phyloP scores from a whole-genome alignment of 2,329 filamentous ascomycete species.

The Ophiosphaerella korrae region DNA sequence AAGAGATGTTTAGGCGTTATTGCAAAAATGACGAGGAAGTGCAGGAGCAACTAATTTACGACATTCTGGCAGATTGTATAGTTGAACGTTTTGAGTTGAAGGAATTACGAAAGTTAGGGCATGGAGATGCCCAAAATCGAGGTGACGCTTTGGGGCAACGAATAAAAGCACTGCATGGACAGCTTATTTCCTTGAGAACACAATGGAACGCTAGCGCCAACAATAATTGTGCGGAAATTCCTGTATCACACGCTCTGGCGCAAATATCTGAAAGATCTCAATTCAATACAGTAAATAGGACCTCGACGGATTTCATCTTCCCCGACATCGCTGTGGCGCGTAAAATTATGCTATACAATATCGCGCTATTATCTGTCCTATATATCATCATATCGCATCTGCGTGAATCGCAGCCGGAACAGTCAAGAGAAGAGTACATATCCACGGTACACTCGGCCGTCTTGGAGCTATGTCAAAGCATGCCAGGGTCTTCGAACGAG shows the following conservation, averaged over 20 bases:
- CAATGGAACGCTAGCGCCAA: neutral
- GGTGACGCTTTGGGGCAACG: neutral
- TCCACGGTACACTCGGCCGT: constrained; percentile 16
- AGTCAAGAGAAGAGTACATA: constrained; percentile 10
- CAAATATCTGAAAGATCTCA: neutral
- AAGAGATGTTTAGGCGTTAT: constrained; percentile 16
- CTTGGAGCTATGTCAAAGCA: constrained; percentile 25
- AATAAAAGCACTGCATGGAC: neutral
- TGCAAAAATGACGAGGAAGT: constrained; percentile 18
- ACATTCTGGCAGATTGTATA: constrained; percentile 37
- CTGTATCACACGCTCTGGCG: neutral
- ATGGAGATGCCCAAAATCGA: neutral
- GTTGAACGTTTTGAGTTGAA: constrained; percentile 19
- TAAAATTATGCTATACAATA: constrained; percentile 37
- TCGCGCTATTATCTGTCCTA: constrained; percentile 32
- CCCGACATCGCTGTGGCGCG: constrained; percentile 12
- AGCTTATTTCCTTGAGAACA: neutral
- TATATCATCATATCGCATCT: constrained; percentile 22
- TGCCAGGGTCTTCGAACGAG: constrained; percentile 22
- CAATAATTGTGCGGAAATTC: neutral
- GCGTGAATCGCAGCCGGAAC: neutral
- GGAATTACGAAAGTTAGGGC: neutral
- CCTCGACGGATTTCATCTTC: constrained; percentile 4
- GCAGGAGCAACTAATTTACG: constrained; percentile 32
- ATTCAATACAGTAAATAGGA: neutral